Conservation (phyloP, 2,329 filamentous ascomycete genomes). For the Byssothecium circinans region DNA sequence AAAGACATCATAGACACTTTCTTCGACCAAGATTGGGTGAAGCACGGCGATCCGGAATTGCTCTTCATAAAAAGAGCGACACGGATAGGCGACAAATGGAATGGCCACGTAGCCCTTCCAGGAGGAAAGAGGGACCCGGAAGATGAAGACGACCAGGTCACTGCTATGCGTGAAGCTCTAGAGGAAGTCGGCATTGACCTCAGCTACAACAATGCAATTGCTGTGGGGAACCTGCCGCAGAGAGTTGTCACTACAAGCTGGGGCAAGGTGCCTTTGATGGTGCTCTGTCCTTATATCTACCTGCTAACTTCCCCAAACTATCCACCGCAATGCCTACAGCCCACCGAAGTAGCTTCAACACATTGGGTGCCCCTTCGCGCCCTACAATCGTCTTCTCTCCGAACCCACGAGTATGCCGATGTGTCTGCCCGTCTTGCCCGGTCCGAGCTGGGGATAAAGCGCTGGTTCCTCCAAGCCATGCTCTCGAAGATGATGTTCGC, state of each 20-base stretch:
- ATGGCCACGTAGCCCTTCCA: constrained; percentile 67
- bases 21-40: constrained; percentile 66
- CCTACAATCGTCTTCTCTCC: constrained; percentile 61
- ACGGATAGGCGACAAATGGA: constrained; percentile 68
- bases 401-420: constrained; percentile 65
- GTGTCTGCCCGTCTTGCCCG: constrained; percentile 63
- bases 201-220: constrained; percentile 48
- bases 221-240: constrained; percentile 66
- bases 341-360: constrained; percentile 67
- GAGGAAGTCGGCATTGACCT: constrained; percentile 70
- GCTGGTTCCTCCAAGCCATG: constrained; percentile 57
- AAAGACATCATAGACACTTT: constrained; percentile 56
- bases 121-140: constrained; percentile 68
- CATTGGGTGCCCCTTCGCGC: constrained; percentile 69
- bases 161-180: constrained; percentile 64
- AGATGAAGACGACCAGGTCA: constrained; percentile 63
- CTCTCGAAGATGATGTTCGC: constrained; percentile 70
- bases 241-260: constrained; percentile 67
- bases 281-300: constrained; percentile 70
- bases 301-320: constrained; percentile 60
- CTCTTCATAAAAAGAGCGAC: constrained; percentile 71
- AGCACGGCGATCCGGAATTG: constrained; percentile 67
- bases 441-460: constrained; percentile 57
- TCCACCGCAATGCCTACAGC: constrained; percentile 64
- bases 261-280: constrained; percentile 69